Evolutionary conservation across 768 basidiomycete species (phyloP).

Genomic region (Phaffia australis): DNA sequence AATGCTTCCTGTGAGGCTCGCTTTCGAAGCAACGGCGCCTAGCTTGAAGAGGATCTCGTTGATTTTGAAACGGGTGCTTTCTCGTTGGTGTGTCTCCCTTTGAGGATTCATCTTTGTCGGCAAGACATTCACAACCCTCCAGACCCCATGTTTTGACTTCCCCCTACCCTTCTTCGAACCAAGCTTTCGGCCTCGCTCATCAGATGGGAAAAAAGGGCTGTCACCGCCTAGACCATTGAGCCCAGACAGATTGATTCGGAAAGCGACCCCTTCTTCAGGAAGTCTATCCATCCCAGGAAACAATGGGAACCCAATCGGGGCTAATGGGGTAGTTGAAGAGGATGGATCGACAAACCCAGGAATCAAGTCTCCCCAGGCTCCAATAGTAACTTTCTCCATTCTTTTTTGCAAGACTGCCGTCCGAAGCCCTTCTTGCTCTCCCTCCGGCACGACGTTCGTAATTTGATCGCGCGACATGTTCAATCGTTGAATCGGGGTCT

Average conservation of each 20-base stretch:
- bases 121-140: slow-evolving; percentile 27
- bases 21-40: slow-evolving; percentile 28
- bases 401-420: not conserved
- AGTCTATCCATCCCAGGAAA: not conserved
- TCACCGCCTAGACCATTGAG: not conserved
- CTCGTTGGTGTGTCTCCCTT: slow-evolving; percentile 27
- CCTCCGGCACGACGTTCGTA: not conserved
- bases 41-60: slow-evolving; percentile 29
- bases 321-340: not conserved
- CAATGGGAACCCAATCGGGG: slow-evolving; percentile 4
- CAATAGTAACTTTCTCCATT: not conserved
- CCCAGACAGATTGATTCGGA: not conserved
- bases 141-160: slow-evolving; percentile 17
- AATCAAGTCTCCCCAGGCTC: slow-evolving; percentile 10
- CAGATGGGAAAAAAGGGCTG: not conserved
- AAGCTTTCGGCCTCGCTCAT: slow-evolving; percentile 1
- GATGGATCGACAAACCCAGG: slow-evolving; percentile 7
- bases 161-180: slow-evolving; percentile 11
- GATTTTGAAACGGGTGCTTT: slow-evolving; percentile 24
- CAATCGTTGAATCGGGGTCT: not conserved
- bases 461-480: not conserved
- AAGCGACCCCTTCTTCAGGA: slow-evolving; percentile 11
- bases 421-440: not conserved
- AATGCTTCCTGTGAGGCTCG: slow-evolving; percentile 24
- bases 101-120: slow-evolving; percentile 13